Percentiles rank a stretch among this genome's conserved stretches.
These are phyloP conservation scores for Suillus brevipes DNA, from an alignment of 768 basidiomycete genomes.

Conservation along the genomic window DNA sequence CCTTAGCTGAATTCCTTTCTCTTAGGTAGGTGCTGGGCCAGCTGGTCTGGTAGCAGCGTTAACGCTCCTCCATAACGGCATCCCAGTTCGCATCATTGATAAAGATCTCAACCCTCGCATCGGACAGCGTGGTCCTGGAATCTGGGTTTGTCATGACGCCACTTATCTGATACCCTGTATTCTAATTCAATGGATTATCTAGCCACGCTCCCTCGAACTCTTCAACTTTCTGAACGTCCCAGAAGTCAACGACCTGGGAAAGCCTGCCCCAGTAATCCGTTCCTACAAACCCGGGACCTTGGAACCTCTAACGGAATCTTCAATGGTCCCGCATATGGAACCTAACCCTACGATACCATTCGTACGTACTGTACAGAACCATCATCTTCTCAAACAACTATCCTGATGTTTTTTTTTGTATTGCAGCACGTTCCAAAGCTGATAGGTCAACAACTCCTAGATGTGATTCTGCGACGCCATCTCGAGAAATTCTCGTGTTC, in stretches of 20 bases:
- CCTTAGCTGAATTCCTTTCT: neutral
- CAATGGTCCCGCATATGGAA: slow-evolving; percentile 20
- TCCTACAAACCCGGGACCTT: slow-evolving; percentile 29
- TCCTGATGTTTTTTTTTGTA: neutral
- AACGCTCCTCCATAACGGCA: slow-evolving; percentile 32
- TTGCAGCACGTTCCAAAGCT: slow-evolving; percentile 16
- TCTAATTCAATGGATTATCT: neutral
- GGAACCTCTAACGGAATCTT: slow-evolving; percentile 1
- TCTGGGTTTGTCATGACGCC: slow-evolving; percentile 30
- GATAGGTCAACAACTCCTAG: slow-evolving; percentile 29
- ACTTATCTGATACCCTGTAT: neutral
- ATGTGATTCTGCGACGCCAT: slow-evolving; percentile 26
- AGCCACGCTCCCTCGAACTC: slow-evolving; percentile 47
- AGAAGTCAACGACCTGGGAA: slow-evolving; percentile 33
- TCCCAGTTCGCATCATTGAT: slow-evolving; percentile 18
- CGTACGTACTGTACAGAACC: slow-evolving; percentile 15
- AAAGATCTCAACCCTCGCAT: slow-evolving; percentile 26
- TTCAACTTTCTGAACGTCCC: slow-evolving; percentile 39
- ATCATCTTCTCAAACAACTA: neutral
- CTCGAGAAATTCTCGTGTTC: slow-evolving; percentile 24
- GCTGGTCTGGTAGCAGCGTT: slow-evolving; percentile 47
- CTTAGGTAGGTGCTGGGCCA: slow-evolving; percentile 48
- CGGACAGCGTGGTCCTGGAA: slow-evolving; percentile 40
- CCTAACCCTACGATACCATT: slow-evolving; percentile 28
- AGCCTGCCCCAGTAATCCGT: slow-evolving; percentile 28